Conservation (phyloP, 2,329 filamentous ascomycete species). For the Ophiobolus disseminans region DNA sequence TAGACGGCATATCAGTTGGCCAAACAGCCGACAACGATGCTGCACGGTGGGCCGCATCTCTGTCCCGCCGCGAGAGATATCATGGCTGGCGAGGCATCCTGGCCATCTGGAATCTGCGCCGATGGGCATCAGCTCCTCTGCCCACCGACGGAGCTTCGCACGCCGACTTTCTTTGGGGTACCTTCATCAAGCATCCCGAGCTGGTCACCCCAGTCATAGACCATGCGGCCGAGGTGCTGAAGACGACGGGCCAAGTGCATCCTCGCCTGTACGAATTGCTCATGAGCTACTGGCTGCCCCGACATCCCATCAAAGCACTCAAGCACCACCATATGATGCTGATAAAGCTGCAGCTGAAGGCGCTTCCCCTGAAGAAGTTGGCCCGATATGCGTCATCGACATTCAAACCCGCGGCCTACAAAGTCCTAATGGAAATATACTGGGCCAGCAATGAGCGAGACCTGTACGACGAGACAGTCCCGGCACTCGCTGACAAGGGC, state of each 20-base stretch:
- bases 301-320: slow-evolving; percentile 24
- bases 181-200: slow-evolving; percentile 49
- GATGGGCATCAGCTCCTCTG: slow-evolving; percentile 46
- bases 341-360: slow-evolving; percentile 29
- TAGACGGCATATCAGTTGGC: background rate
- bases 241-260: slow-evolving; percentile 44
- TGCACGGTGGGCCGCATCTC: slow-evolving; percentile 50
- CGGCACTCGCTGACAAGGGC: slow-evolving; percentile 35
- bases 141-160: slow-evolving; percentile 48
- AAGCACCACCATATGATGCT: slow-evolving; percentile 36
- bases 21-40: slow-evolving; percentile 11
- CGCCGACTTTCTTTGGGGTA: slow-evolving; percentile 55
- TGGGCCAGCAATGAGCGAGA: slow-evolving; percentile 42
- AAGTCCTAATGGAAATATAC: slow-evolving; percentile 49
- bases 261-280: slow-evolving; percentile 54
- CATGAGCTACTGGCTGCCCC: slow-evolving; percentile 50
- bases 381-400: slow-evolving; percentile 12
- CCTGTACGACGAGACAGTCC: slow-evolving; percentile 53
- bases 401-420: slow-evolving; percentile 26
- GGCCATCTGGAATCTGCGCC: slow-evolving; percentile 54
- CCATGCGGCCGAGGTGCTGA: slow-evolving; percentile 52
- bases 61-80: slow-evolving; percentile 52
- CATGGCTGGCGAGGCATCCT: slow-evolving; percentile 51
- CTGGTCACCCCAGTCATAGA: slow-evolving; percentile 48
- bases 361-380: slow-evolving; percentile 33